phyloP scores from a whole-genome alignment of 1,284 basidiomycete genomes.

The Cutaneotrichosporon cyanovorans region DNA sequence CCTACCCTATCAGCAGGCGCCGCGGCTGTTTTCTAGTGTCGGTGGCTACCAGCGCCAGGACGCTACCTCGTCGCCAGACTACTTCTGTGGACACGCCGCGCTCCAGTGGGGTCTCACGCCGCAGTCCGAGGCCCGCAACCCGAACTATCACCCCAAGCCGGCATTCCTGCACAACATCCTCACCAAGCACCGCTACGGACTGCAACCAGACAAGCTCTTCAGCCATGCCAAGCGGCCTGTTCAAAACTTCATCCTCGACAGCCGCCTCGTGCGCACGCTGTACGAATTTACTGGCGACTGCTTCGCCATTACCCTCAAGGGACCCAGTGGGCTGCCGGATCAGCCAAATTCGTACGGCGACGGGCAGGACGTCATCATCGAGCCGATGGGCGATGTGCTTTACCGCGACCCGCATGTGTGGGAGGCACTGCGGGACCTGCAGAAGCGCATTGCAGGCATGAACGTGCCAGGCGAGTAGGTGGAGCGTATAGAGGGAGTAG shows the following conservation, averaged over 20 bases:
- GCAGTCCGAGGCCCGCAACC: constrained; percentile 27
- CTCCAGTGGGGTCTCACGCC: constrained; percentile 44
- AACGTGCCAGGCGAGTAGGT: constrained; percentile 13
- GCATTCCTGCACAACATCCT: constrained; percentile 48
- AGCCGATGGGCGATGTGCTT: constrained; percentile 24
- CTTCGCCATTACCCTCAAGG: constrained; percentile 39
- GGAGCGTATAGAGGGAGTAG: neutral
- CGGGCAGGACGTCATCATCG: constrained; percentile 36
- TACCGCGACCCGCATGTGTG: constrained; percentile 1
- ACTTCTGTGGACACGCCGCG: constrained; percentile 41
- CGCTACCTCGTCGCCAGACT: constrained; percentile 25
- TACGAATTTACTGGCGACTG: constrained; percentile 42
- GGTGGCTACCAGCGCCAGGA: constrained; percentile 37
- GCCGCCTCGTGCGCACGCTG: constrained; percentile 35
- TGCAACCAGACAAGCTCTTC: constrained; percentile 42
- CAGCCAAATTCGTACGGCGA: constrained; percentile 32
- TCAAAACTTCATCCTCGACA: constrained; percentile 37
- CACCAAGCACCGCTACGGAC: constrained; percentile 42
- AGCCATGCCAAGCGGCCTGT: constrained; percentile 35
- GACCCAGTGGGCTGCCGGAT: constrained; percentile 36
- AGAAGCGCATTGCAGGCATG: constrained; percentile 5
- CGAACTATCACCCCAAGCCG: constrained; percentile 40
- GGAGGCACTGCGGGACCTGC: constrained; percentile 3
- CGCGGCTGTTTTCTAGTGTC: constrained; percentile 41
- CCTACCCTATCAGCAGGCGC: constrained; percentile 44